These are phyloP conservation scores for Diddensiella transvaalensis DNA, from an alignment of 805 yeast species.

Conservation along the genomic window DNA sequence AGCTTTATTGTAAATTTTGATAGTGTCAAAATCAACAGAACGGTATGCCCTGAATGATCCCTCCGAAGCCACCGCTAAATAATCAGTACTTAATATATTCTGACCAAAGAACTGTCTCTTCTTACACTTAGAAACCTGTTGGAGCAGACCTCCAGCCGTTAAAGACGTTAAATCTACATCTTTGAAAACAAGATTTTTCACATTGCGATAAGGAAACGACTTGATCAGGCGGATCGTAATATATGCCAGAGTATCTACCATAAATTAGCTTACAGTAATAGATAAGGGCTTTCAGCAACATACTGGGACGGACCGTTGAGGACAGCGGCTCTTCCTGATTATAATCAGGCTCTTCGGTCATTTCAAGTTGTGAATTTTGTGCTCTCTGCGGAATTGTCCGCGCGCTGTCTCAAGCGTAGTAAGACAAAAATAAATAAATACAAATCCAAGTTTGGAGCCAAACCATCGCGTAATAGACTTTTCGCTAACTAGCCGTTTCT, in stretches of 20 bases:
- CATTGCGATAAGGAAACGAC: constrained; percentile 60
- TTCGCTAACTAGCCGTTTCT: too few species aligned
- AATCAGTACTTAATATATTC: neutral
- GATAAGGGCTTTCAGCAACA: too few species aligned
- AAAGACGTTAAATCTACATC: constrained; percentile 66
- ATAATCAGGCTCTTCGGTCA: constrained; percentile 8
- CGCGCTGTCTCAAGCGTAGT: too few species aligned
- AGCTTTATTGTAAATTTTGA: constrained; percentile 90
- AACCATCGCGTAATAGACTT: too few species aligned
- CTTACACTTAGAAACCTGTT: constrained; percentile 40
- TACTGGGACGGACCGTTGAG: constrained; percentile 66
- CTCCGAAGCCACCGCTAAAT: constrained; percentile 46
- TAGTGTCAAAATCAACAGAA: constrained; percentile 64
- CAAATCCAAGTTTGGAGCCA: too few species aligned
- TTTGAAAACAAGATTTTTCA: constrained; percentile 41
- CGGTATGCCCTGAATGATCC: constrained; percentile 82
- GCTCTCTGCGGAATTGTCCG: too few species aligned
- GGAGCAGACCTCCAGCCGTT: constrained; percentile 62
- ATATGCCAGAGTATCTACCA: constrained; percentile 44
- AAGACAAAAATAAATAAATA: too few species aligned
- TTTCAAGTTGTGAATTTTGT: constrained; percentile 1
- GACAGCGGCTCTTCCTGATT: constrained; percentile 66
- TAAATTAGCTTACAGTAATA: too few species aligned
- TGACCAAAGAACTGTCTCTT: neutral
- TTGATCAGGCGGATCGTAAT: constrained; percentile 84